Evolutionary conservation across 2,329 filamentous ascomycete genomes (phyloP).

Genomic region (Sclerotinia spermophila): DNA sequence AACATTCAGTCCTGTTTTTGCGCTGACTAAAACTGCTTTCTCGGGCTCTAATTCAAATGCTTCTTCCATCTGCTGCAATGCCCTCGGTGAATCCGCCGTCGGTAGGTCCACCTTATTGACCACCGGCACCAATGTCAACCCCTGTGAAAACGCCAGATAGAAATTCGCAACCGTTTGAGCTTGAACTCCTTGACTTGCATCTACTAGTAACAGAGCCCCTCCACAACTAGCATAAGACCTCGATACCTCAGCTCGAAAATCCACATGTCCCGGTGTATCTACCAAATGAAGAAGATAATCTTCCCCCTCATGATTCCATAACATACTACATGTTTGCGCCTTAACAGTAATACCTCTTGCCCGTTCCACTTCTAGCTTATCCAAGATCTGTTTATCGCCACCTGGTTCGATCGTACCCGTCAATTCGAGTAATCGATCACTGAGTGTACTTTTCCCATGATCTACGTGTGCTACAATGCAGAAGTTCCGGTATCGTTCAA

Average conservation of each 20-base stretch:
- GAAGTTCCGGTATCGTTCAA: constrained; percentile 85
- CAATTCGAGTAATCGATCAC: constrained; percentile 85
- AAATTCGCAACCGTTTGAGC: constrained; percentile 99
- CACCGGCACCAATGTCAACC: constrained; percentile 80
- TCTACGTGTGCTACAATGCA: constrained; percentile 99
- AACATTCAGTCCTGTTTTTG: constrained; percentile 91
- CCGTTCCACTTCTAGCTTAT: constrained; percentile 94
- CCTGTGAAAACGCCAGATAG: constrained; percentile 92
- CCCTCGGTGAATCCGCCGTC: constrained; percentile 80
- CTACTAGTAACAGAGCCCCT: constrained; percentile 85
- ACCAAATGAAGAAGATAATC: constrained; percentile 95
- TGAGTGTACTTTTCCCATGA: constrained; percentile 96
- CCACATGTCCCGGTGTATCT: constrained; percentile 95
- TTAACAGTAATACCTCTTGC: constrained; percentile 98
- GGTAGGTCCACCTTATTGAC: constrained; percentile 96
- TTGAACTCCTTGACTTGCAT: constrained; percentile 94
- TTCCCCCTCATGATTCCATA: constrained; percentile 79
- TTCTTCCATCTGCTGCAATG: constrained; percentile 78
- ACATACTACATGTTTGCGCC: constrained; percentile 97
- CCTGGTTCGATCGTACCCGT: constrained; percentile 89
- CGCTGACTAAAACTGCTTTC: constrained; percentile 75
- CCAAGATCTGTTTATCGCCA: constrained; percentile 89
- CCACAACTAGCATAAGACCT: constrained; percentile 95
- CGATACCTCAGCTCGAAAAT: constrained; percentile 94
- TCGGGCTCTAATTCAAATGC: constrained; percentile 84